Base-by-base conservation (phyloP, 495 filamentous ascomycete genomes). In the Endocarpon pusillum region DNA sequence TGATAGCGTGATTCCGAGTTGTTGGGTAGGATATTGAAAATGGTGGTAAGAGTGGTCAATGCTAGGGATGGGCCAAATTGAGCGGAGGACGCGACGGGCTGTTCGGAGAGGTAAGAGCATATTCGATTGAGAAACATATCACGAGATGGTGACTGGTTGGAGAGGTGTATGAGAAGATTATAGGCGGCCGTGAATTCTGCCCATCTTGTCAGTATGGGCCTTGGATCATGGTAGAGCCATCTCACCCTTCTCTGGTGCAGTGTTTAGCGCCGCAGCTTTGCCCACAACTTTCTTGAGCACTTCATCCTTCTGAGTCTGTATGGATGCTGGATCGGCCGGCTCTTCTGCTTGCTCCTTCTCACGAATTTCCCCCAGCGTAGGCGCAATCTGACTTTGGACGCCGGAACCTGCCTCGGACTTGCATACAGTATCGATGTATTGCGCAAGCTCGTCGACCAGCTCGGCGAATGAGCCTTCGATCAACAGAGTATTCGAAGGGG, bases 161-260 rank as follows among this genome's bases (percentile, higher is more conserved):
- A 66, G 18, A 99, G 75, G 62, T 96, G 84, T 41, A 94, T 67
- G 43, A 99, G 75, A 41, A 94, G 78, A 61, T 96, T 94, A 64
- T 94, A 94, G 22, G 89, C 80, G 21, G 85, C 72, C 34, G 78
- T 81, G 53, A 96, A 87, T 57, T 96, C 87, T 78, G 43, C 37
- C 45, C n/a, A 31, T 30, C 14, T 19, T 35, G 16, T 40, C 14
- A 19, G 33, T 21, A 24, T 33, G 32, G 16, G 20, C 11, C 21
- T 22, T 26, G 22, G 35, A 24, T 32, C 33, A 31, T 21, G 9
- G 16, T 16, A n/a, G 21, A 35, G 19, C 32, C 25, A 23, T 53
- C 55, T 41, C 44, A 79, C 75, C 75, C 64, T 84, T 91, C 64
- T 97, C 89, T 32, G 89, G 83, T 11, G 83, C 76, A 34, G 67